These are phyloP conservation scores for Hypoxylon sp. DNA, from an alignment of 2,329 filamentous ascomycete species.

Conservation along the genomic window DNA sequence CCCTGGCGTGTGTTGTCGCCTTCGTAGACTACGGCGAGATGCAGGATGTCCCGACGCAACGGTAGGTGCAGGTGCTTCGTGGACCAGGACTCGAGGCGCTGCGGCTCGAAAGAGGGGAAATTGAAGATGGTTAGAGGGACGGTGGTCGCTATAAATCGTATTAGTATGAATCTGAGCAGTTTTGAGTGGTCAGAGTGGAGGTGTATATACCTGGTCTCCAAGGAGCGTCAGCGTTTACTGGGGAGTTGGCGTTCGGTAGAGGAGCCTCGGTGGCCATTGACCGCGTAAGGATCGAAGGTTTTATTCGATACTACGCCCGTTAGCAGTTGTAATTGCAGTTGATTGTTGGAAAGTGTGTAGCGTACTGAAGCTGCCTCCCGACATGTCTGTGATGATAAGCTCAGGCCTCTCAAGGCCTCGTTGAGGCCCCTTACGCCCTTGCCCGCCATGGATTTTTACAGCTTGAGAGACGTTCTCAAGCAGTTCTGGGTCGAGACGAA, in stretches of 20 bases:
- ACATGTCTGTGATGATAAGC: conserved; percentile 60
- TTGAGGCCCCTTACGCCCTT: conserved; percentile 63
- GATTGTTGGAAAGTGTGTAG: conserved; percentile 21
- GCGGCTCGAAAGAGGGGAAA: conserved; percentile 90
- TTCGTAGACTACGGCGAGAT: conserved; percentile 92
- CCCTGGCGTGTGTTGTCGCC: conserved; percentile 89
- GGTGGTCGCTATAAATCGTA: conserved; percentile 61
- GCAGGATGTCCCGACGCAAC: conserved; percentile 89
- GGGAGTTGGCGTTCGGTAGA: conserved; percentile 55
- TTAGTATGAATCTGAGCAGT: conserved; percentile 28
- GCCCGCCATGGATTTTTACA: conserved; percentile 57
- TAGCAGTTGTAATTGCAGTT: conserved; percentile 12
- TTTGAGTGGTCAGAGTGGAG: background rate
- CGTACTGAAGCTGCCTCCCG: conserved; percentile 52
- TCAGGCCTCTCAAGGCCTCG: conserved; percentile 66
- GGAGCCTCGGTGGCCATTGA: conserved; percentile 69
- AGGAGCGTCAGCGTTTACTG: conserved; percentile 49
- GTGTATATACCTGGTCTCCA: conserved; percentile 60
- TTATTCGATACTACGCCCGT: conserved; percentile 46
- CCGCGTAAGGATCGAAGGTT: conserved; percentile 58
- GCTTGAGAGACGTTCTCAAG: conserved; percentile 31
- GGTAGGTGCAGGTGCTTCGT: conserved; percentile 87
- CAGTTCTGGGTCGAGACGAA: background rate
- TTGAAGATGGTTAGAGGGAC: conserved; percentile 88
- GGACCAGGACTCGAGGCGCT: conserved; percentile 81